Base-by-base conservation (phyloP, 306 rosid species). In the Glycine soja region DNA sequence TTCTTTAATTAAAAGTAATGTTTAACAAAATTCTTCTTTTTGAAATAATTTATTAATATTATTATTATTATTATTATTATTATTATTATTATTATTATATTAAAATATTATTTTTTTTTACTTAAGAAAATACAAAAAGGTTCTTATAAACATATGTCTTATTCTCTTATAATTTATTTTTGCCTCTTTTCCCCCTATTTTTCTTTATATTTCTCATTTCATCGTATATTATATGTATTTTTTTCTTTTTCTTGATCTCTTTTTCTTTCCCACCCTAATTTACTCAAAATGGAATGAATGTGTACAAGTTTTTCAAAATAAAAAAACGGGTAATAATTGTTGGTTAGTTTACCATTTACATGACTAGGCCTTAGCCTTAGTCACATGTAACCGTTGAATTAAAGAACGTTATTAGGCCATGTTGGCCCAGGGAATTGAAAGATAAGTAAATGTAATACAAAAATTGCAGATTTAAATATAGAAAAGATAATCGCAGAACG, bases 361-460 rank as follows among this genome's bases (percentile, higher is more conserved):
- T 5, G 50, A n/a, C 6, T 13, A n/a, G 50, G 24, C 8, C 51
- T 48, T 34, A 19, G 30, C 30, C 30, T 24, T 24, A 24, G 15
- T 34, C 54, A 69, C 6, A 11, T 11, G 68, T 62, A 62, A 61
- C 83, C 59, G 83, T 58, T 45, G 76, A 63, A 75, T 47, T 46
- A 48, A 32, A 54, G 72, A 81, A 30, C 16, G 48, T 57, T 19
- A 7, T 58, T 11, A 32, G 15, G 1, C 2, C 10, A 56, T 43
- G 47, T 43, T 43, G 46, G 46, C 46, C 46, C 46, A 42, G 9
- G 8, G 46, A 7, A 42, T 7, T 1, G 45, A 42, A 24, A 24
- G 30, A 24, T 24, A 24, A 24, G 30, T 42, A 42, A 42, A 46
- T 46, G 50, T 42, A 46, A 46, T 46, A n/a, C 1, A 64, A 2